These are phyloP conservation scores for Tulasnella sp. DNA, from an alignment of 768 basidiomycete genomes.

Conservation along the genomic window DNA sequence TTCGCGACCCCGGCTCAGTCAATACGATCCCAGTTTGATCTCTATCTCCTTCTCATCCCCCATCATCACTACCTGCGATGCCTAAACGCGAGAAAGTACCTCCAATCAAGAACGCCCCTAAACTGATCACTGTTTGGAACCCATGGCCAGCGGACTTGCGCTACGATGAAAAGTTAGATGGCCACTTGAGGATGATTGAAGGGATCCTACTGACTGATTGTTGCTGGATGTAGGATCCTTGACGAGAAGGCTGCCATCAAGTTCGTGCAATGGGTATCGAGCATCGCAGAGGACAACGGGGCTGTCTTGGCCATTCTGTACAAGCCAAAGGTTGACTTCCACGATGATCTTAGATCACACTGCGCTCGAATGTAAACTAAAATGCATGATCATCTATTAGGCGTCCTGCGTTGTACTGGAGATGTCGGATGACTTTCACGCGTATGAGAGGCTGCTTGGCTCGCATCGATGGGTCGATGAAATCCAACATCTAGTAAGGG, in stretches of 20 bases:
- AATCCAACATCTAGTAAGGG: not conserved
- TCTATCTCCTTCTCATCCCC: too few species aligned
- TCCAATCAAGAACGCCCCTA: not conserved
- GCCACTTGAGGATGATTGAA: too few species aligned
- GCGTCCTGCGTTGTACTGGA: not conserved
- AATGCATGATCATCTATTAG: not conserved
- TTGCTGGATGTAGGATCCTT: too few species aligned
- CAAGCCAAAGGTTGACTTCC: slow-evolving; percentile 1
- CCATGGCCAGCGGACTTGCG: slow-evolving; percentile 9
- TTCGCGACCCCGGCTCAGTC: too few species aligned
- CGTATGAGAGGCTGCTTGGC: slow-evolving; percentile 10
- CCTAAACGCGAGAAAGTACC: slow-evolving; percentile 10
- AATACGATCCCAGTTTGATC: too few species aligned
- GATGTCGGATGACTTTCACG: not conserved
- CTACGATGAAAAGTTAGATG: not conserved
- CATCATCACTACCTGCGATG: not conserved
- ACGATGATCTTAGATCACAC: not conserved
- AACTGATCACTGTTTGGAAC: slow-evolving; percentile 11
- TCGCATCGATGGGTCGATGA: slow-evolving; percentile 13
- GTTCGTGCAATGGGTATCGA: not conserved
- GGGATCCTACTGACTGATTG: too few species aligned
- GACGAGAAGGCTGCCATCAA: too few species aligned
- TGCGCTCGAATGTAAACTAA: not conserved
- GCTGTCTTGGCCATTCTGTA: slow-evolving; percentile 1
- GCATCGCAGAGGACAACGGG: not conserved